These are phyloP conservation scores for Penicillium sclerotigenum DNA, from an alignment of 2,329 filamentous ascomycete genomes.

Conservation along the genomic window DNA sequence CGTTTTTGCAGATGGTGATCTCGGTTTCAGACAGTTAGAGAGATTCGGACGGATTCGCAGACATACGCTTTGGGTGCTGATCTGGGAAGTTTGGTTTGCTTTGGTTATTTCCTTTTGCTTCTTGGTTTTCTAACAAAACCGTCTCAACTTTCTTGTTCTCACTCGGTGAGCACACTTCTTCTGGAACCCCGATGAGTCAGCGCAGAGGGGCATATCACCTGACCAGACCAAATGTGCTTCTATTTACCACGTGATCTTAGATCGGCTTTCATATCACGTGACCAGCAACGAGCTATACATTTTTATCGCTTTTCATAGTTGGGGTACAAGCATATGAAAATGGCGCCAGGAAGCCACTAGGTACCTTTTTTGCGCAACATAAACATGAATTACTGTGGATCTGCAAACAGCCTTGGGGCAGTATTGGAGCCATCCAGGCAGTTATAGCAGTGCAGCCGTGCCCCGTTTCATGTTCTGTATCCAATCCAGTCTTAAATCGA, in stretches of 20 bases:
- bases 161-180: constrained; percentile 5
- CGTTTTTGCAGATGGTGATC: constrained; percentile 16
- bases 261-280: neutral
- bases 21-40: constrained; percentile 13
- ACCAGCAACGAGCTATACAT: neutral
- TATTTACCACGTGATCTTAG: neutral
- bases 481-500: neutral
- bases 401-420: neutral
- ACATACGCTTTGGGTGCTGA: neutral
- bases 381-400: neutral
- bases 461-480: neutral
- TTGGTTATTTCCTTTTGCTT: neutral
- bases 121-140: neutral
- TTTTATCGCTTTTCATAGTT: neutral
- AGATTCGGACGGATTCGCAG: neutral
- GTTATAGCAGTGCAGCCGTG: constrained; percentile 5
- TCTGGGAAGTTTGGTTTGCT: neutral
- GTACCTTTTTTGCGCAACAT: neutral
- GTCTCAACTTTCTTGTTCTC: constrained; percentile 1
- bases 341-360: neutral
- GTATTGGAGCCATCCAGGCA: neutral
- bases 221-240: neutral
- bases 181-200: constrained; percentile 2
- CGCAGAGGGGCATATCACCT: constrained; percentile 3
- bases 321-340: neutral